Conservation (phyloP, 176 grass and related monocot genomes). For the Eremochloa ophiuroides region DNA sequence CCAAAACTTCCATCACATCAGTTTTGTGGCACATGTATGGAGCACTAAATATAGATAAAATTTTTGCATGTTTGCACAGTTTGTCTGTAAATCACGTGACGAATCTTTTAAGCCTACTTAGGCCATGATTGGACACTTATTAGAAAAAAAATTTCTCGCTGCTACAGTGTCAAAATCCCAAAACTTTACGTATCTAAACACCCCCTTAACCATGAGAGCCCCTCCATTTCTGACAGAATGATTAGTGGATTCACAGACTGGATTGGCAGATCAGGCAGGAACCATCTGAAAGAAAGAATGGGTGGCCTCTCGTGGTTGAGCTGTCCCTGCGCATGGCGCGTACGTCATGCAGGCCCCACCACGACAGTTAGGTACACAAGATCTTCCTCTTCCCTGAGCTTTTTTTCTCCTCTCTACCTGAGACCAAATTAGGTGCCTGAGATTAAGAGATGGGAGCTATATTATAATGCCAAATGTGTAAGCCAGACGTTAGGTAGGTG, state of each 20-base stretch:
- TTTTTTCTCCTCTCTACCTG: neutral
- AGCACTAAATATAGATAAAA: too few relatives aligned
- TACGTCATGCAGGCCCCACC: neutral
- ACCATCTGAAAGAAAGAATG: neutral
- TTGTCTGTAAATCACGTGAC: too few relatives aligned
- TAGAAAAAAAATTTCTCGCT: too few relatives aligned
- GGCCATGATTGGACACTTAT: too few relatives aligned
- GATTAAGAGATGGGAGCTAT: slow-evolving; percentile 5
- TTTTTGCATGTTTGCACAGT: too few relatives aligned
- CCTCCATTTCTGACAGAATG: neutral
- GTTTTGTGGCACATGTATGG: too few relatives aligned
- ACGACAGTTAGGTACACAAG: neutral
- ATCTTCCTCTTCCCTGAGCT: neutral
- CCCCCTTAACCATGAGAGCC: too few relatives aligned
- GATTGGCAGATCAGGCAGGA: neutral
- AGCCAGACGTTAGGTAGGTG: neutral
- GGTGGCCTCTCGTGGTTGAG: slow-evolving; percentile 26
- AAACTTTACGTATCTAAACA: too few relatives aligned
- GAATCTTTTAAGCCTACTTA: too few relatives aligned
- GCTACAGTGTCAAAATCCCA: too few relatives aligned
- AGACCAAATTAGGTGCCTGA: neutral
- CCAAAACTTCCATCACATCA: too few relatives aligned
- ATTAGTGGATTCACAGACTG: neutral
- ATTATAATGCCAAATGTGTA: neutral
- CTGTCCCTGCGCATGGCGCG: slow-evolving; percentile 17